Base-by-base conservation (phyloP, 2,329 filamentous ascomycete genomes). In the Fusarium metavorans region DNA sequence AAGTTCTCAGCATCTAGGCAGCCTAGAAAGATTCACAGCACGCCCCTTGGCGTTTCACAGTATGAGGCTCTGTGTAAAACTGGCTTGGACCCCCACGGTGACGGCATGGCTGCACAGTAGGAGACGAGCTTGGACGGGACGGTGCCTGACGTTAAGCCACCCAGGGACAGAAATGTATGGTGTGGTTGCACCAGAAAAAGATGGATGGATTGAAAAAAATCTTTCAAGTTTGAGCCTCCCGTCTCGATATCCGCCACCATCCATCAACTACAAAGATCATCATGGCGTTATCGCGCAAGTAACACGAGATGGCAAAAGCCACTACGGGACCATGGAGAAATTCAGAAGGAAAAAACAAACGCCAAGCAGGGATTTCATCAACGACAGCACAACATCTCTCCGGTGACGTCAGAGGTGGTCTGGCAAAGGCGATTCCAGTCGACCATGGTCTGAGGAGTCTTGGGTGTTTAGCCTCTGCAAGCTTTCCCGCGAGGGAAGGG, bases 401-500 rank as follows among this genome's bases (percentile, higher is more conserved):
- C 65, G 39, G 63, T 78, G 76, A 78, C 76, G 76, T 78, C 76
- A 78, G 69, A 20, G 60, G 20, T 61, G 52, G 59, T 56, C 57
- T 63, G 32, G 57, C 56, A 43, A 66, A 52, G 70, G 64, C 35
- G 50, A 64, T 43, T 66, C 35, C 64, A 32, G 59, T 58, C 67
- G 50, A 34, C 37, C 32, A 41, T 58, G 59, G 67, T 23, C 37
- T 56, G 61, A 68, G 66, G 39, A 60, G 52, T 32, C 45, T 54
- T 43, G 48, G 48, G 25, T 70, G 60, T 69, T 57, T 64, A 66
- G 59, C 66, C 60, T 68, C 70, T 68, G 67, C 67, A 71, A 32
- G 60, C 27, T 20, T 65, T 63, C 72, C 64, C 16, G 16, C 39
- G 63, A 32, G 30, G 71, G 72, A 57, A 75, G 66, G 39, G 72